A percentile compares a stretch with the other conserved stretches of the same genome.
Conservation (phyloP, 768 basidiomycete species). For the Austroboletus eburneus region DNA sequence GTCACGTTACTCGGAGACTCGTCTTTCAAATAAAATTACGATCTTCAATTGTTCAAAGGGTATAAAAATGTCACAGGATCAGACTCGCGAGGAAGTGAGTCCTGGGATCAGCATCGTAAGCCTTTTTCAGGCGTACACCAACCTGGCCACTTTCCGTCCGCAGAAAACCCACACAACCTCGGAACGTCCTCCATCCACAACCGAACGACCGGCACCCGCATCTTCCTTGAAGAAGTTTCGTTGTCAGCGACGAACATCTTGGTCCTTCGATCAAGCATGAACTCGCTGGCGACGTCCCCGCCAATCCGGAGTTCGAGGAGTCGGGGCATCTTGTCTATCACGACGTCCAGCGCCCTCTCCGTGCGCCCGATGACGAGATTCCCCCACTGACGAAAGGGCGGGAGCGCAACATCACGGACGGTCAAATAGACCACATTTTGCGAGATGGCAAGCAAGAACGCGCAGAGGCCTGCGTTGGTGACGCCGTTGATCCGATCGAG, state of each 20-base stretch:
- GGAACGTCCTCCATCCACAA: slow-evolving; percentile 21
- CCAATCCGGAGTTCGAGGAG: slow-evolving; percentile 15
- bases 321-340: slow-evolving; percentile 17
- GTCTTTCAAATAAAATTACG: no score
- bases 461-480: slow-evolving; percentile 15
- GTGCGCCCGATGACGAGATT: slow-evolving; percentile 15
- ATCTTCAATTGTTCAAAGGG: no score
- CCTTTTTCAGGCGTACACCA: slow-evolving; percentile 20
- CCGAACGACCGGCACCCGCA: slow-evolving; percentile 9
- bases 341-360: slow-evolving; percentile 18
- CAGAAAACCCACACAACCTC: slow-evolving; percentile 18
- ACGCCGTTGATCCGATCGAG: slow-evolving; percentile 15
- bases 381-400: slow-evolving; percentile 14
- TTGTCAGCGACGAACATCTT: slow-evolving; percentile 12
- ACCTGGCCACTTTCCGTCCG: slow-evolving; percentile 19
- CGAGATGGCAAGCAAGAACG: slow-evolving; percentile 13
- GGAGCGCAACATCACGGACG: slow-evolving; percentile 17
- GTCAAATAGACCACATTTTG: slow-evolving; percentile 11
- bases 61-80: no score
- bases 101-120: no score
- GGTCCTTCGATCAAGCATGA: slow-evolving; percentile 21
- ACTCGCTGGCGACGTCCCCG: slow-evolving; percentile 23
- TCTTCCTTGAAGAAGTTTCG: not conserved
- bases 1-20: no score
- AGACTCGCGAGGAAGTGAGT: no score